Evolutionary conservation across 2,329 filamentous ascomycete species (phyloP).

Genomic region (Sporothrix globosa): DNA sequence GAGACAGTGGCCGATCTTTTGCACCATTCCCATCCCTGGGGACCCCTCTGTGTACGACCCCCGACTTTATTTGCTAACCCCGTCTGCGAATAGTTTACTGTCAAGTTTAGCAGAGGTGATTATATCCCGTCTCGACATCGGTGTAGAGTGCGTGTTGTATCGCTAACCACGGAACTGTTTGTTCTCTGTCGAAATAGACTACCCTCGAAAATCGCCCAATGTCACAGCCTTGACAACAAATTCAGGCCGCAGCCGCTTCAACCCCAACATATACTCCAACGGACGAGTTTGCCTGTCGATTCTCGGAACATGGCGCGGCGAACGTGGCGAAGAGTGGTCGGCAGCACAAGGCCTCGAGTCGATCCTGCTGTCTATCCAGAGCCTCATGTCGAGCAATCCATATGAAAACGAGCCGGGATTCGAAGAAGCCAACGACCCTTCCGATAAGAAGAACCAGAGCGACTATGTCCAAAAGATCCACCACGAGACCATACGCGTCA

Average conservation of each 20-base stretch:
- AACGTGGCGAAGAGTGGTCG: slow-evolving; percentile 92
- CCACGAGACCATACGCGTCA: slow-evolving; percentile 85
- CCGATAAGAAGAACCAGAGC: slow-evolving; percentile 73
- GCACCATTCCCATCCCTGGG: too few species aligned
- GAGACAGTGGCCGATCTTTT: slow-evolving; percentile 38
- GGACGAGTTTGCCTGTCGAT: slow-evolving; percentile 82
- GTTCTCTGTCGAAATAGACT: slow-evolving; percentile 59
- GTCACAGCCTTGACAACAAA: slow-evolving; percentile 82
- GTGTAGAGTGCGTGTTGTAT: neutral
- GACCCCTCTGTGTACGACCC: neutral
- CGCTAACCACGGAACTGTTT: neutral
- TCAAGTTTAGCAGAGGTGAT: slow-evolving; percentile 75
- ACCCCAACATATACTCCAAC: slow-evolving; percentile 90
- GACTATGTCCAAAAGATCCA: slow-evolving; percentile 86
- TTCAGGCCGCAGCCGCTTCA: slow-evolving; percentile 84
- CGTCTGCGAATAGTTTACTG: slow-evolving; percentile 61
- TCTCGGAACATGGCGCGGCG: slow-evolving; percentile 86
- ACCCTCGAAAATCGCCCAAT: slow-evolving; percentile 69
- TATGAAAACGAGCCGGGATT: slow-evolving; percentile 97
- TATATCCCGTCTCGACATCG: neutral
- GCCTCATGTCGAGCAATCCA: slow-evolving; percentile 88
- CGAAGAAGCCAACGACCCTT: slow-evolving; percentile 69
- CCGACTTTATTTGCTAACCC: slow-evolving; percentile 1
- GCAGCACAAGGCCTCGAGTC: slow-evolving; percentile 94
- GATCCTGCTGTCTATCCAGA: slow-evolving; percentile 92